phyloP scores from a whole-genome alignment of 2,329 filamentous ascomycete genomes.

The Monilinia fructigena region DNA sequence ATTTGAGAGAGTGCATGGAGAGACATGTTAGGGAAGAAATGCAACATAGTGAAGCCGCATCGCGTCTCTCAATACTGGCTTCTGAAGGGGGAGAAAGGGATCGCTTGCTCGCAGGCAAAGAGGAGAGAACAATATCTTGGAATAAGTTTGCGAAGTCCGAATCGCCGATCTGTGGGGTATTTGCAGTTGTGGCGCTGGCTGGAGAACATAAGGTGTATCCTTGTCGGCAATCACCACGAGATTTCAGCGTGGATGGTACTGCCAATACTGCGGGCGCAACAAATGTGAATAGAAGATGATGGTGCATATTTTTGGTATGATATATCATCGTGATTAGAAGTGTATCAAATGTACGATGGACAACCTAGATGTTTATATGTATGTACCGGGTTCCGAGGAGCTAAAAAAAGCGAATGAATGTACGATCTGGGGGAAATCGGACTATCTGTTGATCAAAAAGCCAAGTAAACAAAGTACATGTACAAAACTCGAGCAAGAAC shows the following conservation, averaged over 20 bases:
- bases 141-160: slow-evolving; percentile 39
- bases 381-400: neutral
- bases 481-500: neutral
- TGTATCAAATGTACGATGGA: slow-evolving; percentile 15
- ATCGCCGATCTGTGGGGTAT: slow-evolving; percentile 36
- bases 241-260: neutral
- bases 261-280: slow-evolving; percentile 20
- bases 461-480: neutral
- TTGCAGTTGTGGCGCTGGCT: slow-evolving; percentile 33
- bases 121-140: slow-evolving; percentile 38
- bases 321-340: neutral
- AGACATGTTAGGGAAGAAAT: slow-evolving; percentile 33
- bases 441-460: neutral
- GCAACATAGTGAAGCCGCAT: slow-evolving; percentile 35
- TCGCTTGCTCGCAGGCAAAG: slow-evolving; percentile 34
- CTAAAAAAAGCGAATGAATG: slow-evolving; percentile 3
- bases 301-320: slow-evolving; percentile 10
- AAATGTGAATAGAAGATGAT: slow-evolving; percentile 14
- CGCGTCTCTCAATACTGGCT: slow-evolving; percentile 4
- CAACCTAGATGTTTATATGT: neutral
- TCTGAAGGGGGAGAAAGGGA: neutral
- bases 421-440: neutral
- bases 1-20: slow-evolving; percentile 38
- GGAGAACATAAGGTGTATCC: slow-evolving; percentile 40
- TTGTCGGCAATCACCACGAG: slow-evolving; percentile 28